Base-by-base conservation (phyloP, 176 grass and related monocot species). In the Lolium multiflorum region DNA sequence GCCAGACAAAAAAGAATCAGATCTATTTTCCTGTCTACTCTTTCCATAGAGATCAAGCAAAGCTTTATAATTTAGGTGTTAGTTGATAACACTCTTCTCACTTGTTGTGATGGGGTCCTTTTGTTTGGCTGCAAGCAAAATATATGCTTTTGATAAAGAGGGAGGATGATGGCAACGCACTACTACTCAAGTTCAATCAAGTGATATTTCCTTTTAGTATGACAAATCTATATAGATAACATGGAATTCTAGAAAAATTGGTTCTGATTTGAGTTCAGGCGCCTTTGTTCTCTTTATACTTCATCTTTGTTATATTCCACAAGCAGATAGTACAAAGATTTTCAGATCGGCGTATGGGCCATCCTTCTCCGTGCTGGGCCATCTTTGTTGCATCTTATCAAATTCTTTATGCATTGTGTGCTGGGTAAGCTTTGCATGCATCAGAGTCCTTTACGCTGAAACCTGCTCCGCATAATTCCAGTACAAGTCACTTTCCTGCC, bases 401-500 rank as follows among this genome's bases (percentile, higher is more conserved):
- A 65, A 31, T 65, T 65, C 25, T 65, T 65, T 35, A 65, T 65
- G 58, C 58, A 24, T 8, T 24, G 22, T 17, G 37, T 59, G 24
- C 24, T 48, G 28, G 44, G 73, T 47, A 74, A 56, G 47, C 22
- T 44, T 49, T 49, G 73, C 35, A 83, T 39, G 46, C 62, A 54
- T 41, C 47, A 72, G 74, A 47, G 12, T 79, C 54, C 79, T 67
- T 68, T 59, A 31, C 72, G 47, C 25, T 63, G 31, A 62, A 37
- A 8, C 57, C 35, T 55, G 13, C 28, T 79, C 24, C 6, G n/a
- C 37, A 46, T 37, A 38, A 14, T 58, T 83, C 57, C 48, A 47
- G 63, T 20, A 48, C 22, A 58, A 79, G 64, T 90, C 66, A 55
- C 38, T 66, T 58, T 87, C 89, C 56, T 37, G 9, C 84, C 18